Evolutionary conservation across 495 filamentous ascomycete genomes (phyloP), one percentile per base, ranked within the genome.

Genomic region (Podospora australis): DNA sequence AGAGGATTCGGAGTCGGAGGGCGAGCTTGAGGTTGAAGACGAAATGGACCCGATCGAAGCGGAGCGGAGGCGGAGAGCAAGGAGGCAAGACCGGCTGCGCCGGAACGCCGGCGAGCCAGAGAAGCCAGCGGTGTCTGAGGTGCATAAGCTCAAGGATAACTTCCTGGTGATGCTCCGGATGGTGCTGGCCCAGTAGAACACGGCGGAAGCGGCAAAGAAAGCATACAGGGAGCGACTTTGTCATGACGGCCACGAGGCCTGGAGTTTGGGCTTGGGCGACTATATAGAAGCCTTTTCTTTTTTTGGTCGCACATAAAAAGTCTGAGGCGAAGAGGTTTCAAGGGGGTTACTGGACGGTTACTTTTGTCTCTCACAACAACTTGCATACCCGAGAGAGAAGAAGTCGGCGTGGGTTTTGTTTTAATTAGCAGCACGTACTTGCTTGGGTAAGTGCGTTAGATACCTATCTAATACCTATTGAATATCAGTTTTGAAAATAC

Each of bases 61-160:
- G 7, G 94, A 97, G 73, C 72, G 91, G 47, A 83, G 78, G 57
- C 74, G 87, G 28, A 75, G 91, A 49, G 70, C 72, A 22, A 84
- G 78, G 70, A 81, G 77, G 54, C 84, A 86, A 57, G 89, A 95
- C 55, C 78, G 83, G 35, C 72, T 98, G 29, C 78, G 87, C 54
- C 75, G 90, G 32, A 84, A 77, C 14, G 90, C 92, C 1, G 92
- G 92, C 4, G 94, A 97, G 71, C 92, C 92, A 2, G 67, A 74
- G 35, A 98, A 98, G 68, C 92, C 92, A 2, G 72, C 69, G 6
- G 78, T 97, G 4, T 69, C 57, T 20, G 92, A 98, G 72, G 77
- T 95, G 35, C 65, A 80, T 45, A 88, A 86, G 67, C 62, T 98
- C 56, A 78, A 77, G 52, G 81, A 83, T 11, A 80, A 82, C 43